A percentile compares a stretch with the other conserved stretches of the same genome.
phyloP scores from a whole-genome alignment of 2,329 filamentous ascomycete genomes.

The Sclerotinia subarctica region DNA sequence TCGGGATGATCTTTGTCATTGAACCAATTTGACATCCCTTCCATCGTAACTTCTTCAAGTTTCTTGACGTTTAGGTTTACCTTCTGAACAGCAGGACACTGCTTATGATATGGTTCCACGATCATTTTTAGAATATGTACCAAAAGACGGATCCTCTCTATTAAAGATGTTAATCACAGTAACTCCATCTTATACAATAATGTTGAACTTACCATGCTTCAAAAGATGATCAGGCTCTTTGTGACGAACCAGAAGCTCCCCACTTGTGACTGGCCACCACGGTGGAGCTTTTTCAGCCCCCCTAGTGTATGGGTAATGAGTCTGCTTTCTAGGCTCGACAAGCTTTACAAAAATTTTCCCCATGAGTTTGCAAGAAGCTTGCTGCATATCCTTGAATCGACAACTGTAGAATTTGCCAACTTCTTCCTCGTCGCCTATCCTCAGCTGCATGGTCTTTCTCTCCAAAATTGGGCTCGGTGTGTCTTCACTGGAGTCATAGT shows the following conservation, averaged over 20 bases:
- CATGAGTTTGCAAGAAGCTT: slow-evolving; percentile 68
- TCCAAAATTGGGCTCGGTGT: slow-evolving; percentile 24
- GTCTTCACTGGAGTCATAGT: slow-evolving; percentile 26
- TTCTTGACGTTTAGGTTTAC: slow-evolving; percentile 48
- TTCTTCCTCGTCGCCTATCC: slow-evolving; percentile 52
- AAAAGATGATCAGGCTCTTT: slow-evolving; percentile 72
- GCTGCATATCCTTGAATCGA: slow-evolving; percentile 64
- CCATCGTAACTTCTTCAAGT: slow-evolving; percentile 56
- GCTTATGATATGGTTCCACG: slow-evolving; percentile 40
- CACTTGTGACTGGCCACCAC: slow-evolving; percentile 62
- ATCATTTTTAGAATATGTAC: slow-evolving; percentile 60
- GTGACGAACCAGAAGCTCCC: slow-evolving; percentile 58
- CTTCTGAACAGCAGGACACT: slow-evolving; percentile 48
- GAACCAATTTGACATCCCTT: slow-evolving; percentile 58
- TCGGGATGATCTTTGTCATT: slow-evolving; percentile 51
- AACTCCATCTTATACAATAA: neutral
- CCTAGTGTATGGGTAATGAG: slow-evolving; percentile 68
- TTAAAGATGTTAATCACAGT: neutral
- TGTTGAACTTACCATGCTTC: slow-evolving; percentile 54
- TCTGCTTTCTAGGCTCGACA: slow-evolving; percentile 75
- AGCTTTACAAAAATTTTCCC: slow-evolving; percentile 74
- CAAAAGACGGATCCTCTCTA: slow-evolving; percentile 58
- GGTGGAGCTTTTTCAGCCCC: slow-evolving; percentile 59
- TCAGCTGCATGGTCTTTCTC: slow-evolving; percentile 40
- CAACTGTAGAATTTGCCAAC: slow-evolving; percentile 60